phyloP scores from a whole-genome alignment of 2,329 filamentous ascomycete species.

The Sordariomycetes sp. region DNA sequence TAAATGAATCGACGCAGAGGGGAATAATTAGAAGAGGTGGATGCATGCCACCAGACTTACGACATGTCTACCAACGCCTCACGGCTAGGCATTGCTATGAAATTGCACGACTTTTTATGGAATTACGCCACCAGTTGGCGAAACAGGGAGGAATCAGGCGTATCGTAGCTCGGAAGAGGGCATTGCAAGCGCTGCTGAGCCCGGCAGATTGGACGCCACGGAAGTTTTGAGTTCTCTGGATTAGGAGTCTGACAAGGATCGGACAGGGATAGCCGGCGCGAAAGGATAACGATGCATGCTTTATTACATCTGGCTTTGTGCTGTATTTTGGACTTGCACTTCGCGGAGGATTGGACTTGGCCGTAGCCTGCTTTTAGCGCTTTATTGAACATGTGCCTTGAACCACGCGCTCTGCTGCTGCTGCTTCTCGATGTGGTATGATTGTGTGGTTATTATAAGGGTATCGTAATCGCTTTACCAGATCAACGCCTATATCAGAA shows the following conservation, averaged over 20 bases:
- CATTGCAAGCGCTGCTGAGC: conserved; percentile 2
- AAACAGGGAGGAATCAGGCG: not conserved
- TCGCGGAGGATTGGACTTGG: not conserved
- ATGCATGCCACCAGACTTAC: no score
- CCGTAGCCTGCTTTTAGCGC: no score
- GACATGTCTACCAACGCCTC: no score
- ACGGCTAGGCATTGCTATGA: no score
- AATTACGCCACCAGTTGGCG: no score
- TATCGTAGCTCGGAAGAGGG: not conserved
- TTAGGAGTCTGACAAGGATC: not conserved
- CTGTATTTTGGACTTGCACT: not conserved
- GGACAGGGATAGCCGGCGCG: not conserved
- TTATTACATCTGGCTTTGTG: no score
- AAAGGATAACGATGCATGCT: no score
- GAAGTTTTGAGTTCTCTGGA: not conserved
- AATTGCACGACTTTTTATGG: no score
- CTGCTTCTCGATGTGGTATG: not conserved
- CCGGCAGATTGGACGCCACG: not conserved
- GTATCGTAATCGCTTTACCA: not conserved
- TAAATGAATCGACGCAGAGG: no score
- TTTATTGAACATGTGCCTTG: not conserved
- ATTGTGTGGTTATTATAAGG: not conserved
- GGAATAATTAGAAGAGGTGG: no score
- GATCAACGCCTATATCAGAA: not conserved
- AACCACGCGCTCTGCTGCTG: not conserved